phyloP scores from a whole-genome alignment of 805 yeast genomes.

The Komagataella pseudopastoris region DNA sequence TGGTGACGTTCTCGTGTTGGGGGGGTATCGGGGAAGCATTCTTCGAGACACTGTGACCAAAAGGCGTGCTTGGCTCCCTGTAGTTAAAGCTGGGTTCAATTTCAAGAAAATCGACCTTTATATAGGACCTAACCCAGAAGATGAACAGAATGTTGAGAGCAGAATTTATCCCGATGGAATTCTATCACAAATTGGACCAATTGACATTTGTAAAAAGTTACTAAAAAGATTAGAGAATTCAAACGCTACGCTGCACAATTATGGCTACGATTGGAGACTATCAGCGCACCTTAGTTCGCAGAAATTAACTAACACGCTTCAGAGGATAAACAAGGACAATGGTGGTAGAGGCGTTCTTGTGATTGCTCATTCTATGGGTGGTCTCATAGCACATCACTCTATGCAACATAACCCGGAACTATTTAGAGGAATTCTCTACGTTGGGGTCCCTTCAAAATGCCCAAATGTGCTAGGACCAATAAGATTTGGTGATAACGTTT shows the following conservation, averaged over 20 bases:
- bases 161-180: conserved; percentile 61
- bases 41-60: conserved; percentile 51
- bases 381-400: conserved; percentile 70
- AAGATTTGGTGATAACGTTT: conserved; percentile 67
- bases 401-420: conserved; percentile 54
- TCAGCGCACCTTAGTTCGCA: conserved; percentile 43
- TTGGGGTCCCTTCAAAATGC: conserved; percentile 76
- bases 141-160: conserved; percentile 42
- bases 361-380: conserved; percentile 93
- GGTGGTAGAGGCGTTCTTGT: conserved; percentile 51
- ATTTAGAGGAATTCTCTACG: conserved; percentile 66
- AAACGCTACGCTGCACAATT: conserved; percentile 49
- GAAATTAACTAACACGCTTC: conserved; percentile 36
- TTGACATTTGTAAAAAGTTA: conserved; percentile 59
- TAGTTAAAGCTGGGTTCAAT: conserved; percentile 68
- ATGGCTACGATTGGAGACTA: conserved; percentile 92
- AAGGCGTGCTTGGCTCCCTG: conserved; percentile 75
- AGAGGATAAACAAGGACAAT: conserved; percentile 24
- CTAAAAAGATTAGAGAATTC: conserved; percentile 45
- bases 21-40: conserved; percentile 82
- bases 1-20: conserved; percentile 72
- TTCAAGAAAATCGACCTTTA: conserved; percentile 54
- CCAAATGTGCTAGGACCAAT: conserved; percentile 80
- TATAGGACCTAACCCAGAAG: conserved; percentile 62
- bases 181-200: conserved; percentile 74